Evolutionary conservation across 352 stramenopile genomes (phyloP), one percentile per base, ranked within the genome.

Genomic region (Phytophthora megakarya): DNA sequence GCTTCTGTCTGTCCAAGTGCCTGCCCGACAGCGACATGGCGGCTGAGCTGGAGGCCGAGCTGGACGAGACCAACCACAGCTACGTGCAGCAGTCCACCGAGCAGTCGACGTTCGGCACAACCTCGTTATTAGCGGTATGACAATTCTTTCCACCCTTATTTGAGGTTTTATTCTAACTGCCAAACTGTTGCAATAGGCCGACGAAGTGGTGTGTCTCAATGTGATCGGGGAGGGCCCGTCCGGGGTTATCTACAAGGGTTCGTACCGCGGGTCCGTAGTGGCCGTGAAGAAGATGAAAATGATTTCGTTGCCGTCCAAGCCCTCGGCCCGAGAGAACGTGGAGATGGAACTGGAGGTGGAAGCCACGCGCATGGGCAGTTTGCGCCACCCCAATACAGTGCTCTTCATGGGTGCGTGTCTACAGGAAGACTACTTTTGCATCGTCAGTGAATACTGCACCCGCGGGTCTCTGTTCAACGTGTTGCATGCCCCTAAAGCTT

Each of bases 361-460:
- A 48, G 87, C 86, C 45, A 83, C 84, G 30, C 80, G 87, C 45
- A 96, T 96, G 85, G 86, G 87, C 52, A 92, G 84, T 43, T 85
- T 99, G 65, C 80, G 96, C n/a, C 97, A 99, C 78, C 97, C 97
- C 3, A 99, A 99, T 77, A 98, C 98, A 22, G 98, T 98, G 63
- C 80, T 99, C 19, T 99, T 99, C 73, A 99, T 99, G 93, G 97
- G 97, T 38, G 96, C 96, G 32, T 99, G 96, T 75, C 81, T 99
- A 13, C 84, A 97, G 57, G 90, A 96, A 52, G 93, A 97, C 39
- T 97, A 98, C 70, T 93, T 98, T 51, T 98, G 95, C 43, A 98
- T 99, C 51, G 85, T 99, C 22, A 99, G 84, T 60, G 96, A 99
- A 74, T 93, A 97, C 45, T 98, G 96, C 59, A 92, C 88, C 30